Percentiles rank a stretch among this genome's conserved stretches.
These are phyloP conservation scores for Calophaca sinica DNA, from an alignment of 306 rosid species.

Conservation along the genomic window DNA sequence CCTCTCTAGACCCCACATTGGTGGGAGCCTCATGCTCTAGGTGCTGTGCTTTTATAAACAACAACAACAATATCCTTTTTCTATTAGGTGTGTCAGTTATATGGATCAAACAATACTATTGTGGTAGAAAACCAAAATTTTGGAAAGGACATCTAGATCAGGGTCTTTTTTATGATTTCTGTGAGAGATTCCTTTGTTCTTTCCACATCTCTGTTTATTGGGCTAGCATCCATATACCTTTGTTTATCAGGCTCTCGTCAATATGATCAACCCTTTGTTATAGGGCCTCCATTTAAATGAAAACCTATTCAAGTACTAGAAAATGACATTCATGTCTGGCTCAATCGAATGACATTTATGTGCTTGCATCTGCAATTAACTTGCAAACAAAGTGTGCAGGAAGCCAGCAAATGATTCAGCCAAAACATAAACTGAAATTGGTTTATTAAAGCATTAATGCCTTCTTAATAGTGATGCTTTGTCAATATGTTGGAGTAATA, in stretches of 20 bases:
- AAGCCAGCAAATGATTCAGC: conserved; percentile 7
- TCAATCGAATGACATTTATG: neutral
- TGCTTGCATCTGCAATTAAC: conserved; percentile 24
- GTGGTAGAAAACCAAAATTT: neutral
- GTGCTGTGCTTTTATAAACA: neutral
- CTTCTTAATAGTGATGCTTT: conserved; percentile 7
- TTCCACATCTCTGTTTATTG: neutral
- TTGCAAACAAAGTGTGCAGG: conserved; percentile 24
- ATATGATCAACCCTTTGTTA: conserved; percentile 17
- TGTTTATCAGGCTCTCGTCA: neutral
- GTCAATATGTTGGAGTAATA: conserved; percentile 10
- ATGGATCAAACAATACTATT: neutral
- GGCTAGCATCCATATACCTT: neutral
- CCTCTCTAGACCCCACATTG: conserved; percentile 7
- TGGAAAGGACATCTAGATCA: neutral
- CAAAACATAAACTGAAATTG: conserved; percentile 27
- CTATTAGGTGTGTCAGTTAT: neutral
- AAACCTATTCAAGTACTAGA: conserved; percentile 24
- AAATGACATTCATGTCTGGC: conserved; percentile 3
- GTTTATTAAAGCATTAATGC: neutral
- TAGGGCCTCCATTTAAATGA: neutral
- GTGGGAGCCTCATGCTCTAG: neutral
- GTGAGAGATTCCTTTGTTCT: neutral
- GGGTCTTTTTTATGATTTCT: neutral
- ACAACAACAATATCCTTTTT: neutral